Evolutionary conservation across 2,329 filamentous ascomycete species (phyloP), one percentile per base, ranked within the genome.

Genomic region (Cladosporium cucumerinum): DNA sequence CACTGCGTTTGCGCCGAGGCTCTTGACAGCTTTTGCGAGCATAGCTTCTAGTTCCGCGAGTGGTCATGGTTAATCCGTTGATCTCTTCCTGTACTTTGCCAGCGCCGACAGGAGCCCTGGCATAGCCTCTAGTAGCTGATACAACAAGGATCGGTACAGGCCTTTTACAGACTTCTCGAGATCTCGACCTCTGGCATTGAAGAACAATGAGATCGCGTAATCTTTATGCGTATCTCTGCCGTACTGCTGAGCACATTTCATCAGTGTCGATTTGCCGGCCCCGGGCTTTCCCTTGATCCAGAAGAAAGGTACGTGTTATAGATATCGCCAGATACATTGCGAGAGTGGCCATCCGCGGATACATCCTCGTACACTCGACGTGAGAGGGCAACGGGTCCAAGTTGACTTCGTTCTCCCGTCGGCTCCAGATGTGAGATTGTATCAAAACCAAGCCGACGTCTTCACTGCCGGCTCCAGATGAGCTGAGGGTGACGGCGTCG

Each of bases 111-210:
- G 3, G 28, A 23, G 18, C 0, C 11, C 1, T 25, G 52, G 52
- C 1, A 34, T 30, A 3, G 1, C 14, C 16, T 52, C 25, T 6
- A 61, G 32, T 16, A 48, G 23, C 46, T 86, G 82, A 1, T 74
- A 66, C 0, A 86, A 64, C 0, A 87, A 62, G 0, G 83, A 83
- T 2, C 83, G 77, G 66, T 84, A 85, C 72, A 87, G 78, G 0
- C 85, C 84, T 0, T 73, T 28, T 0, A 77, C 74, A 0, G 82
- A 79, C 61, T 75, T 83, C 54, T 86, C 82, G 10, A 82, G 70
- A 3, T 71, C 34, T 0, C 74, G 72, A 0, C 81, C 82, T 63
- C 80, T 71, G 0, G 81, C 81, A 63, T 83, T 80, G 74, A 84
- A 84, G 73, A 83, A 84, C 69, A 83, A 84, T 0, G 77, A 79